Conservation (phyloP, 768 basidiomycete genomes). For the Tulasnella sp. region DNA sequence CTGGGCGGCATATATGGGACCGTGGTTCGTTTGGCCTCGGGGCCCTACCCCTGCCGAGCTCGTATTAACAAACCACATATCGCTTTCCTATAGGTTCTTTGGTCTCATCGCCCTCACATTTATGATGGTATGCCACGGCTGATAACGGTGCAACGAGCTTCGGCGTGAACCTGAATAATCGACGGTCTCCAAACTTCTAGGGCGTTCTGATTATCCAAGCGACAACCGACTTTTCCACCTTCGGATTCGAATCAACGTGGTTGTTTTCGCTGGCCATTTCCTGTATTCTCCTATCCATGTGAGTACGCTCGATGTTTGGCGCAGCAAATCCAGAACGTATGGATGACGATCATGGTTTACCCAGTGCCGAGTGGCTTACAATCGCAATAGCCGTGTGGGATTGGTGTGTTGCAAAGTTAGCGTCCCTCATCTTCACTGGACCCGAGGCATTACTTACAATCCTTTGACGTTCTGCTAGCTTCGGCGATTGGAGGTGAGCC, state of each 20-base stretch:
- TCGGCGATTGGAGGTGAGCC: neutral
- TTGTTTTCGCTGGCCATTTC: neutral
- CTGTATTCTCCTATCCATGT: neutral
- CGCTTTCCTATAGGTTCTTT: neutral
- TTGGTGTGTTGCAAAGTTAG: neutral
- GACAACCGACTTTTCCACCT: neutral
- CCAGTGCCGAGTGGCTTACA: neutral
- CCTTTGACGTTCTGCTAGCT: neutral
- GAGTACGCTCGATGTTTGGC: neutral
- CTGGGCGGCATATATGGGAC: neutral
- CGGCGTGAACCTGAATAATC: neutral
- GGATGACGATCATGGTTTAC: neutral
- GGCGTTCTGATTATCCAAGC: neutral
- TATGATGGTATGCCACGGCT: neutral
- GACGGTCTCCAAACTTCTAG: neutral
- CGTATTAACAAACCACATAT: too few relatives aligned
- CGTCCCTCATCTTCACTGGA: neutral
- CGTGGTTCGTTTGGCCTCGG: neutral
- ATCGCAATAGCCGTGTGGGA: neutral
- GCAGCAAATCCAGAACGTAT: too few relatives aligned
- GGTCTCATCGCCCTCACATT: neutral
- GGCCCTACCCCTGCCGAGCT: neutral
- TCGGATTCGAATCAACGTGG: neutral
- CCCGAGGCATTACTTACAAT: neutral
- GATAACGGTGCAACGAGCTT: neutral